Percentiles rank a stretch among this genome's conserved stretches.
Conservation (phyloP, 1,284 basidiomycete genomes). For the Cryptococcus sp. region DNA sequence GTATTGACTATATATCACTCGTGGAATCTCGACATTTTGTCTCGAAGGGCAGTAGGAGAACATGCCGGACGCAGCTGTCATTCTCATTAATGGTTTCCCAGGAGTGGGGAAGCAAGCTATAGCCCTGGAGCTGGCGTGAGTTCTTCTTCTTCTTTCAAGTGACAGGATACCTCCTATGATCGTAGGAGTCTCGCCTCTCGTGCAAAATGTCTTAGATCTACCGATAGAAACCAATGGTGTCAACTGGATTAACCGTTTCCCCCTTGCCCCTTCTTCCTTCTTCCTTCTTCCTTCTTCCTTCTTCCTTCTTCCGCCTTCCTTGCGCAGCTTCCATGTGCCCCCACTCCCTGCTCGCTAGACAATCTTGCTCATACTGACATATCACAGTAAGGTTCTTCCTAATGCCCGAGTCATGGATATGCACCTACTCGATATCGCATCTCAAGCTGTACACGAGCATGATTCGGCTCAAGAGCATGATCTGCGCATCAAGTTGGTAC, state of each 20-base stretch:
- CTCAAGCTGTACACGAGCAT: conserved; percentile 7
- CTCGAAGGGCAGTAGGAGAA: not conserved
- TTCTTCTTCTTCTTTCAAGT: not conserved
- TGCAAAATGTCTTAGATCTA: no score
- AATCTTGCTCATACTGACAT: no score
- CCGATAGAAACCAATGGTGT: no score
- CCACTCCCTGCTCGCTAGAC: no score
- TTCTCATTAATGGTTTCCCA: conserved; percentile 36
- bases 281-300: no score
- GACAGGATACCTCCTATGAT: no score
- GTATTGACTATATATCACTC: no score
- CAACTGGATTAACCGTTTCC: no score
- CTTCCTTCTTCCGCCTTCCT: no score
- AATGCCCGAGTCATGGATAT: conserved; percentile 29
- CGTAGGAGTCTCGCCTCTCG: no score
- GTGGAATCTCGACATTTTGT: not conserved
- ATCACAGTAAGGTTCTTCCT: conserved; percentile 23
- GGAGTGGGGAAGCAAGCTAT: conserved; percentile 31
- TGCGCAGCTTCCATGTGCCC: no score
- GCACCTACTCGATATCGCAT: conserved; percentile 13
- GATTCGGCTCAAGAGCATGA: conserved; percentile 2
- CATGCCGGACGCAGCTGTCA: conserved; percentile 15
- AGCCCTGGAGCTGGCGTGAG: conserved; percentile 28
- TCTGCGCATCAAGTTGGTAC: conserved; percentile 2
- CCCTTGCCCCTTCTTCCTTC: no score